Evolutionary conservation across 495 filamentous ascomycete species (phyloP), one percentile per base, ranked within the genome.

Genomic region (Xylaria curta): DNA sequence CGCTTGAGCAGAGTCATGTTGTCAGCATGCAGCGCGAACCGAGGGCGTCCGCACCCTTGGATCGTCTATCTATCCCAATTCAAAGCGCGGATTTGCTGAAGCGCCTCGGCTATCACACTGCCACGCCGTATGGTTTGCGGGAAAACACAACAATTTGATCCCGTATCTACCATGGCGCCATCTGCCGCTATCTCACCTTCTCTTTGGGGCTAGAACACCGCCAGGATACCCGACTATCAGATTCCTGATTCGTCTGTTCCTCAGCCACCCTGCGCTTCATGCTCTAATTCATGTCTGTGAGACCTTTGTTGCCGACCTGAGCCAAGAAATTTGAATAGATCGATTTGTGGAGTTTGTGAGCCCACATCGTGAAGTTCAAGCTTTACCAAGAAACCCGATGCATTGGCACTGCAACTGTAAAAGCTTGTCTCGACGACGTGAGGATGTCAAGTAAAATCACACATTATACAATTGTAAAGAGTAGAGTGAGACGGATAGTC

Each of bases 341-440:
- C 31, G 6, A 1, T 56, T 21, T 19, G 49, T 67, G 47, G 65
- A 51, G 65, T 64, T n/a, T 12, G 65, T 0, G n/a, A 66, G n/a
- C 49, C 65, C 65, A 42, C 31, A 56, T 31, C 63, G 28, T 56
- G 65, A 67, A 33, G n/a, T 56, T 42, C 65, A 67, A 67, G 65
- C 65, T 44, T 56, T 67, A 54, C 65, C 49, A 67, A 67, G 65
- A 40, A 44, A 6, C 49, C 49, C 12, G 42, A 21, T n/a, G 2
- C 19, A 47, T 67, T 56, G 36, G 65, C 65, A 67, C 33, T 56
- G 65, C 47, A 44, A 24, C 44, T 24, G 21, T 8, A 56, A 67
- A 67, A 67, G 65, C 65, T 67, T 67, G 65, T 67, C 65, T 56
- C 13, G 5, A 67, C 65, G 33, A 44, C 33, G 33, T 21, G 40